A percentile compares a stretch with the other conserved stretches of the same genome.
Evolutionary conservation across 106 monocot species (phyloP).

Genomic region (Dendrobium nobile): DNA sequence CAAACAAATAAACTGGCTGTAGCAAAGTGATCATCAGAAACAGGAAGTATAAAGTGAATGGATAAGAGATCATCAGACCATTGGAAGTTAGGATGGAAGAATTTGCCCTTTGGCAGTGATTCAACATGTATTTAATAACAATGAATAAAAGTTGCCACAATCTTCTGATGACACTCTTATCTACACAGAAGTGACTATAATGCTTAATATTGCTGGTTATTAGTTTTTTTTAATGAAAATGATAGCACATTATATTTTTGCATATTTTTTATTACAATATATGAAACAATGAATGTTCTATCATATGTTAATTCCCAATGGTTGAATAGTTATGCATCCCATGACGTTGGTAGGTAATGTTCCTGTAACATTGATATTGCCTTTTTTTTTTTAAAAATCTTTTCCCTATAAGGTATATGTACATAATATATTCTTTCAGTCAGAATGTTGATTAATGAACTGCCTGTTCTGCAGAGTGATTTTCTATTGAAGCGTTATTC

Average conservation of each 20-base stretch:
- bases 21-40: too few species aligned
- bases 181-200: too few species aligned
- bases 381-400: not conserved
- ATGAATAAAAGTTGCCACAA: too few species aligned
- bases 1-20: too few species aligned
- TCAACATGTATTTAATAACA: too few species aligned
- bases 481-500: slow-evolving; percentile 80
- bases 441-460: slow-evolving; percentile 1
- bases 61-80: too few species aligned
- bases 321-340: not conserved
- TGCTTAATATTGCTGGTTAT: too few species aligned
- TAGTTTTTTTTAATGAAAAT: not conserved
- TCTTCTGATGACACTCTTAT: too few species aligned
- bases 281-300: not conserved
- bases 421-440: not conserved
- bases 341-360: not conserved
- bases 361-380: not conserved
- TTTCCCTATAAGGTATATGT: not conserved
- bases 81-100: too few species aligned
- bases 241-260: not conserved
- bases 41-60: too few species aligned
- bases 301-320: not conserved
- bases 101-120: too few species aligned
- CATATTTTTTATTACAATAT: not conserved
- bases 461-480: slow-evolving; percentile 57